Evolutionary conservation across 1,284 basidiomycete species (phyloP).

Genomic region (Tilletia indica): DNA sequence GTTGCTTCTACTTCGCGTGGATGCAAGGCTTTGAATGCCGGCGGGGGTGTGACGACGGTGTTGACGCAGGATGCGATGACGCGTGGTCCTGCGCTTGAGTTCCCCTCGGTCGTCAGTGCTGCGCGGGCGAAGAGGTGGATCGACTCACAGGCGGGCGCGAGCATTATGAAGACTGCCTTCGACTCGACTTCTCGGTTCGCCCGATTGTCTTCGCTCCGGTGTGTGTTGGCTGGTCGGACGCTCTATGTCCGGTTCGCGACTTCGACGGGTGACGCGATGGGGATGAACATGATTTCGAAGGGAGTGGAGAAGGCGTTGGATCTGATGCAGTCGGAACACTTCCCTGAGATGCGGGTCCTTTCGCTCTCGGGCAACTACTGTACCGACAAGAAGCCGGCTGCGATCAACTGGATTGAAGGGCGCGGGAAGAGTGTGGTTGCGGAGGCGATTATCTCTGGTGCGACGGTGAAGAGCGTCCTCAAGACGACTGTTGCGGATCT

Average conservation of each 20-base stretch:
- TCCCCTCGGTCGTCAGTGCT: conserved; percentile 76
- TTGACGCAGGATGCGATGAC: conserved; percentile 95
- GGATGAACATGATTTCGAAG: conserved; percentile 89
- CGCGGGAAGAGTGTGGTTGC: conserved; percentile 96
- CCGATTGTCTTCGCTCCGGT: conserved; percentile 48
- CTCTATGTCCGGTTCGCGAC: conserved; percentile 95
- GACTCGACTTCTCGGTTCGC: conserved; percentile 70
- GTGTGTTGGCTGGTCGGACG: conserved; percentile 61
- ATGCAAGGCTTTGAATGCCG: conserved; percentile 94
- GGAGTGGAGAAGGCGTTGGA: conserved; percentile 79
- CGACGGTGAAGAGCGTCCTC: conserved; percentile 81
- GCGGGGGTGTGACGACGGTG: conserved; percentile 91
- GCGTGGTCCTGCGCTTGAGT: conserved; percentile 93
- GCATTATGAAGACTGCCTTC: conserved; percentile 77
- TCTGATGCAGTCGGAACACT: conserved; percentile 70
- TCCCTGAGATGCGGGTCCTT: conserved; percentile 90
- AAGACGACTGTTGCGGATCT: conserved; percentile 92
- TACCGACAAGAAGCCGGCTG: conserved; percentile 99
- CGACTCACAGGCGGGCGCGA: conserved; percentile 77
- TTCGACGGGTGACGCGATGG: conserved; percentile 96
- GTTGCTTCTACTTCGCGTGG: conserved; percentile 96
- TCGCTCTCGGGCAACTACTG: conserved; percentile 97
- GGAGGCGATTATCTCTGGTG: conserved; percentile 87
- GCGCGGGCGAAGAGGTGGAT: conserved; percentile 86
- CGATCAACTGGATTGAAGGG: conserved; percentile 99